Conservation (phyloP, 2,329 filamentous ascomycete species). For the Cordyceps farinosa region DNA sequence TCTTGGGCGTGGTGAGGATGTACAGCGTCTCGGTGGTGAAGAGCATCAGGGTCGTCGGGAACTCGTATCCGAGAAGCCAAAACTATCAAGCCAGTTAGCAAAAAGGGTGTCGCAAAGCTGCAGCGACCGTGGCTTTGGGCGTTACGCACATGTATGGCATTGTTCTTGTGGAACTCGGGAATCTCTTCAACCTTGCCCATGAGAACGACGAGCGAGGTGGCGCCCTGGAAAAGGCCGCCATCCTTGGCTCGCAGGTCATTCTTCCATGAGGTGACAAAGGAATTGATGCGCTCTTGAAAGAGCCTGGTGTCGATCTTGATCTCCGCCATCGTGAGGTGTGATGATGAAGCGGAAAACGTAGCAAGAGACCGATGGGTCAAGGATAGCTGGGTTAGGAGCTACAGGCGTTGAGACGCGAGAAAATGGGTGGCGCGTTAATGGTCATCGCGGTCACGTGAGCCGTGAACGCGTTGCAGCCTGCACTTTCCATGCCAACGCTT, state of each 20-base stretch:
- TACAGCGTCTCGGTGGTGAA: slow-evolving; percentile 85
- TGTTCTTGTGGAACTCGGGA: slow-evolving; percentile 88
- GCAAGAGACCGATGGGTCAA: slow-evolving; percentile 26
- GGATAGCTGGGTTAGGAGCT: slow-evolving; percentile 25
- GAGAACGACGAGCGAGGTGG: slow-evolving; percentile 78
- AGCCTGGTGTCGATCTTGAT: slow-evolving; percentile 92
- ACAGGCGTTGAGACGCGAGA: slow-evolving; percentile 35
- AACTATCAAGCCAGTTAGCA: slow-evolving; percentile 56
- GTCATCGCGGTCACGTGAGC: slow-evolving; percentile 35
- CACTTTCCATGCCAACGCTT: neutral
- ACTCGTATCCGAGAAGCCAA: slow-evolving; percentile 98
- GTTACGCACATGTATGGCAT: slow-evolving; percentile 67
- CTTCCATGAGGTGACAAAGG: slow-evolving; percentile 91
- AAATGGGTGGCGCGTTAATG: slow-evolving; percentile 43
- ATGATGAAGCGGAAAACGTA: slow-evolving; percentile 24
- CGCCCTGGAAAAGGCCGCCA: slow-evolving; percentile 77
- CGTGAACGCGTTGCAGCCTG: neutral
- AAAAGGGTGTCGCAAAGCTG: neutral
- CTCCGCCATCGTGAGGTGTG: slow-evolving; percentile 59
- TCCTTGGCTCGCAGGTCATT: slow-evolving; percentile 87
- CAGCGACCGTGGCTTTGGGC: slow-evolving; percentile 7
- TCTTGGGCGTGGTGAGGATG: slow-evolving; percentile 94
- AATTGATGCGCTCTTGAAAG: slow-evolving; percentile 90
- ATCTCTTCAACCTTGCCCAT: slow-evolving; percentile 94
- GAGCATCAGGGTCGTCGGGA: slow-evolving; percentile 91